A percentile compares a stretch with the other conserved stretches of the same genome.
phyloP scores from a whole-genome alignment of 2,329 filamentous ascomycete genomes.

The Fusarium sp. region DNA sequence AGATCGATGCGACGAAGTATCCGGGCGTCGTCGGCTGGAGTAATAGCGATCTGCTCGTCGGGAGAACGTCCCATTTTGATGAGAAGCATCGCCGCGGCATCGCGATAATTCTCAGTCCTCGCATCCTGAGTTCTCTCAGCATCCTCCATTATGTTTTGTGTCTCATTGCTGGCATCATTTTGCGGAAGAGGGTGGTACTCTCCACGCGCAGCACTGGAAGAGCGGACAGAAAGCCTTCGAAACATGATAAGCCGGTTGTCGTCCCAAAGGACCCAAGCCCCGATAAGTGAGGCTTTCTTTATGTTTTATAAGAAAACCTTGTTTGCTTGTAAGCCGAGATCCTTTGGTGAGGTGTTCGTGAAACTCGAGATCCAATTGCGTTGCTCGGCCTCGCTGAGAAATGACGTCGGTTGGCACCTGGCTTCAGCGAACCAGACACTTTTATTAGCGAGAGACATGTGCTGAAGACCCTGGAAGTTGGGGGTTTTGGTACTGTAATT shows the following conservation, averaged over 20 bases:
- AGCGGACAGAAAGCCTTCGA: conserved; percentile 28
- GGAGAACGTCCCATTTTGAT: conserved; percentile 54
- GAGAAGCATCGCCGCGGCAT: conserved; percentile 61
- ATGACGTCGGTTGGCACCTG: conserved; percentile 14
- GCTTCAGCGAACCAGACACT: neutral
- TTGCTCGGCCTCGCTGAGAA: neutral
- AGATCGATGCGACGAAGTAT: conserved; percentile 56
- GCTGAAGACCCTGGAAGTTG: neutral
- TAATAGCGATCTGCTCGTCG: conserved; percentile 49
- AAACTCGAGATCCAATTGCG: neutral
- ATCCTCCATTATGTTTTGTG: conserved; percentile 12
- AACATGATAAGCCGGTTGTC: conserved; percentile 27
- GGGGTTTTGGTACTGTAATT: conserved; percentile 1
- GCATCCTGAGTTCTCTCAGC: neutral
- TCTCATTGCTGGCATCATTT: conserved; percentile 32
- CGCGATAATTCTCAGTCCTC: conserved; percentile 46
- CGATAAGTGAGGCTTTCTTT: too few species aligned
- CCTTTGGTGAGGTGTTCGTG: conserved; percentile 4
- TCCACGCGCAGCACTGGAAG: conserved; percentile 4
- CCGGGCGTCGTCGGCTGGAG: conserved; percentile 51
- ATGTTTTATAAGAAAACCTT: too few species aligned
- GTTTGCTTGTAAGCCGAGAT: conserved; percentile 16
- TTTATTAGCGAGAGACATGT: conserved; percentile 1
- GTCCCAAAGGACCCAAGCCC: conserved; percentile 14
- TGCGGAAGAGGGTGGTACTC: conserved; percentile 44